Evolutionary conservation across 176 grass and related monocot species (phyloP), one percentile per base, ranked within the genome.

Genomic region (Zea mays): DNA sequence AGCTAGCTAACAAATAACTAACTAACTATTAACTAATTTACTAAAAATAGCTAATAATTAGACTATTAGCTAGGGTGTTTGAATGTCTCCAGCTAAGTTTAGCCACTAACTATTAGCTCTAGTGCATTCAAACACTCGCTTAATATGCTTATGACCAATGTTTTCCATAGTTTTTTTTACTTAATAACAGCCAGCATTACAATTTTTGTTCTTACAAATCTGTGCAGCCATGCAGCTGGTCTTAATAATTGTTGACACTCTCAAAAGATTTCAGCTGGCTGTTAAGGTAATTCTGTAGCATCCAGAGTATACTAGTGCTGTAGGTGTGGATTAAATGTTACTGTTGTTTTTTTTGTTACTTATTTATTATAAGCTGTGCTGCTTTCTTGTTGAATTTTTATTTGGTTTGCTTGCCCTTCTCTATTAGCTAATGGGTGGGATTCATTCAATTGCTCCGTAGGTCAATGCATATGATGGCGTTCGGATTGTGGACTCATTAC

Each of bases 381-480:
- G 15, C 46, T 36, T 64, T 64, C 19, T 39, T 41, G 46, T 37
- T 4, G 3, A 20, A 57, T 20, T 51, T 27, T 79, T 69, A 10
- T 67, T 8, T 44, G 65, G 16, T 74, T 68, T 4, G 59, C 14
- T 60, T 33, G 14, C 16, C 63, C 51, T 73, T 71, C 33, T 65
- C 33, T 39, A 71, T 76, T 81, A 8, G 78, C 49, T 77, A 56
- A 75, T 62, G 19, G 11, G 65, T 52, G 37, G 19, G 52, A 44
- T 58, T 72, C 63, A 52, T 64, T 89, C 64, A 73, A 83, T 81
- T 90, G 62, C 17, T 82, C 59, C 48, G 44, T 81, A 97, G 95
- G 95, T 94, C 75, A 94, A 97, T 85, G 85, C 86, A 33, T 97
- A 88, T 81, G 89, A 97, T 80, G 79, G 75, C 65, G n/a, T 92